phyloP scores from a whole-genome alignment of 2,329 filamentous ascomycete species.

The Aspergillus luchuensis region DNA sequence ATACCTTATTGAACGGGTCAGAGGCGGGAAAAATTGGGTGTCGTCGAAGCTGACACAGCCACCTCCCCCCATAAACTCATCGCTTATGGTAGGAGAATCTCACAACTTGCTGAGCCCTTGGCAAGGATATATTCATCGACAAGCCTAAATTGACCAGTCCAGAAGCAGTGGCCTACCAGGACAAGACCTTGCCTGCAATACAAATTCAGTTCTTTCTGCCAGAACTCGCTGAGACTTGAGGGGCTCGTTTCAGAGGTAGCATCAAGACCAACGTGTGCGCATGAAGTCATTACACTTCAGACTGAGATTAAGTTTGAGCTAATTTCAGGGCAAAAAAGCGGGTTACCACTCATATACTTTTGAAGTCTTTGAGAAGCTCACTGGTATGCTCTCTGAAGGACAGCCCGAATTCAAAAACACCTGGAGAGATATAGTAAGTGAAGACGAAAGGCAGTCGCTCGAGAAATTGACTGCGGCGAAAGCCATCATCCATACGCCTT shows the following conservation, averaged over 20 bases:
- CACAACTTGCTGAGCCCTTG: constrained; percentile 58
- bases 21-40: background rate
- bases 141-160: constrained; percentile 64
- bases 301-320: constrained; percentile 9
- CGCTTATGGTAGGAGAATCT: constrained; percentile 61
- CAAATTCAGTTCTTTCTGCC: constrained; percentile 57
- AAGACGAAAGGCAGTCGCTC: background rate
- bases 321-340: constrained; percentile 70
- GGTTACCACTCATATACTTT: constrained; percentile 81
- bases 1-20: background rate
- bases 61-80: constrained; percentile 38
- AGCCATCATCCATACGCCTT: constrained; percentile 11
- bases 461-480: background rate
- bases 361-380: constrained; percentile 73
- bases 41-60: constrained; percentile 60
- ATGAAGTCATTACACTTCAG: background rate
- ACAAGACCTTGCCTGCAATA: constrained; percentile 64
- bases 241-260: constrained; percentile 63
- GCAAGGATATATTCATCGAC: constrained; percentile 63
- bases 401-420: constrained; percentile 81
- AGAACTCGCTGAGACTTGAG: constrained; percentile 61
- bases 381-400: constrained; percentile 71
- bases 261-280: background rate
- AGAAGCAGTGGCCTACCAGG: constrained; percentile 59
- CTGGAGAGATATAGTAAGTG: constrained; percentile 74